A percentile compares a stretch with the other conserved stretches of the same genome.
These are phyloP conservation scores for Harringtonia aguacate DNA, from an alignment of 2,329 filamentous ascomycete genomes.

Conservation along the genomic window DNA sequence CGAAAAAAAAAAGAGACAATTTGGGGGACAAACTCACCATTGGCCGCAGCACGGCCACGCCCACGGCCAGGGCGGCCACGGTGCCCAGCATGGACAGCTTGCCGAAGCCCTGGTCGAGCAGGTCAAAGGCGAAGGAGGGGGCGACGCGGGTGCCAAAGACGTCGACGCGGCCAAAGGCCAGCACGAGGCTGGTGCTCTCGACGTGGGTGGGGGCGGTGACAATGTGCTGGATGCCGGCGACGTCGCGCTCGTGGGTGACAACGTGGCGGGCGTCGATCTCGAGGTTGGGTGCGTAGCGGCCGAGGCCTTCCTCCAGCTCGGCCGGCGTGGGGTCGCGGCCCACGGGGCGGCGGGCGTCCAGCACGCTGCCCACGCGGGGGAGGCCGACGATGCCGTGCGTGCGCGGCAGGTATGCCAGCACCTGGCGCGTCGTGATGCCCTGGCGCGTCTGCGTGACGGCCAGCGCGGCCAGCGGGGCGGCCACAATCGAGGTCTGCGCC, in stretches of 20 bases:
- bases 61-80: conserved; percentile 66
- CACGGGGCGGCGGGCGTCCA: conserved; percentile 80
- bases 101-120: conserved; percentile 87
- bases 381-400: conserved; percentile 69
- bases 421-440: conserved; percentile 74
- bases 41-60: conserved; percentile 69
- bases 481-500: conserved; percentile 70
- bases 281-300: conserved; percentile 63
- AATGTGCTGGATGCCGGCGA: conserved; percentile 54
- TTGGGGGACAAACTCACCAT: conserved; percentile 52
- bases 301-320: conserved; percentile 76
- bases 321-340: conserved; percentile 70
- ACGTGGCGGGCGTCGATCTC: conserved; percentile 76
- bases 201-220: conserved; percentile 68
- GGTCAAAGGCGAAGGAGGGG: conserved; percentile 86
- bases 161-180: conserved; percentile 72
- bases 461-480: conserved; percentile 67
- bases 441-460: conserved; percentile 83
- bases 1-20: not conserved
- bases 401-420: conserved; percentile 68
- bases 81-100: conserved; percentile 78
- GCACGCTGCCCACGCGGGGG: conserved; percentile 49
- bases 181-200: conserved; percentile 84
- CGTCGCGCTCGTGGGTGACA: conserved; percentile 37
- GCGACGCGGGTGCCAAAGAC: conserved; percentile 77